Base-by-base conservation (phyloP, 441 rosid genomes). In the Mallotus japonicus region DNA sequence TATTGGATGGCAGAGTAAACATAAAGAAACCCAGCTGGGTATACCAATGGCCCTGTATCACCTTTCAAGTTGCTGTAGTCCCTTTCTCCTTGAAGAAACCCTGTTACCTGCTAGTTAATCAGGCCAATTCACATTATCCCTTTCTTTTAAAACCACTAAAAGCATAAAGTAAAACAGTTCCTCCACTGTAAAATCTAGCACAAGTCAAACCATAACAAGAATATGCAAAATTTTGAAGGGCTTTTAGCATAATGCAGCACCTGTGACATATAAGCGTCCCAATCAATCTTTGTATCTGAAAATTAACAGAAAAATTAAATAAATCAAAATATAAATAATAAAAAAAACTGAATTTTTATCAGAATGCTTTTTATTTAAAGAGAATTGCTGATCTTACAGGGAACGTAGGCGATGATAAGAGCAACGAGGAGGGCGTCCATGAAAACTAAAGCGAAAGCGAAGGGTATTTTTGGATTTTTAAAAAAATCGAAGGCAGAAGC, bases 251-350 rank as follows among this genome's bases (percentile, higher is more conserved):
- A 2, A 44, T 16, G 28, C 65, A 69, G 44, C 67, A 94, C 95
- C 95, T 93, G 87, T 73, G 97, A 88, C 95, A 95, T 92, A 82
- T 95, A 95, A 51, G 97, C 99, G 74, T 95, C 99, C 99, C 97
- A 92, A 73, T 95, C 99, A 79, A 95, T 95, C 89, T 91, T 95
- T 65, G 97, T 95, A 83, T 95, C 99, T 95, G 90, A 50, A 47
- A 64, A 71, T 32, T 32, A 70, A 70, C 37, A 34, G 6, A 37
- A 37, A 37, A 37, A 37, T 3, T 37, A 6, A 4, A 37, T 37
- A 37, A 37, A 37, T 37, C 40, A 37, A 37, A 37, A 37, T 37
- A 4, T 5, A 37, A 37, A 6, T 4, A 37, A 37, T 28, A 1
- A 37, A 37, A 37, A 37, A 37, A 37, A 37, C 4, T 37, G 40